Evolutionary conservation across 2,329 filamentous ascomycete species (phyloP), one percentile per base, ranked within the genome.

Genomic region (Trichophyton mentagrophytes): DNA sequence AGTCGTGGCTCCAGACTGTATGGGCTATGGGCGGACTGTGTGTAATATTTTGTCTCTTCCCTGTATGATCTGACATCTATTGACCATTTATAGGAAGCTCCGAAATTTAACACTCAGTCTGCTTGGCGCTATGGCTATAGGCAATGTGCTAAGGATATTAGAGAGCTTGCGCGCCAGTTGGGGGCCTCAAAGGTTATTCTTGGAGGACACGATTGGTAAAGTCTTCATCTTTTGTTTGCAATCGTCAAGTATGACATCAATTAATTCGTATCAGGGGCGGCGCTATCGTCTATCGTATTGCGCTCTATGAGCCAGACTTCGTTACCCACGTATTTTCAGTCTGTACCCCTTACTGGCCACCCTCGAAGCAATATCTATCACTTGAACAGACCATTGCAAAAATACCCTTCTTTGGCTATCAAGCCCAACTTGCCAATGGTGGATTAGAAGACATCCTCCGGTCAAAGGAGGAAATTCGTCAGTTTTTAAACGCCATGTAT

Each of bases 161-260:
- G 84, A 22, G 85, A 84, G 63, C 79, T 97, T 25, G 84, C 87
- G 5, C 76, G 76, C 62, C 80, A 85, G 42, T 72, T 85, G 3
- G 75, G 77, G 3, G 76, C 78, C 59, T 76, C 70, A 49, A 77
- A 72, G 56, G 86, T 96, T 68, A 85, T 96, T 61, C 80, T 96
- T 13, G 90, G 90, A 57, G 92, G 90, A 6, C 92, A 96, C 75
- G 92, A 97, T 74, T 96, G 92, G 83, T 76, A 71, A 8, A 27
- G 22, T n/a, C 49, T 47, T 25, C 38, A 25, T 36, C 15, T 4
- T 59, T 25, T 22, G 27, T 20, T 3, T 36, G 3, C 33, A 9
- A 36, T 13, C 33, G n/a, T 4, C n/a, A 58, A 6, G 36, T 6
- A 47, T 42, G 25, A 1, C 36, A 27, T 15, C 15, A 15, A 40